These are phyloP conservation scores for Aspergillus bombycis DNA, from an alignment of 2,329 filamentous ascomycete genomes.

Conservation along the genomic window DNA sequence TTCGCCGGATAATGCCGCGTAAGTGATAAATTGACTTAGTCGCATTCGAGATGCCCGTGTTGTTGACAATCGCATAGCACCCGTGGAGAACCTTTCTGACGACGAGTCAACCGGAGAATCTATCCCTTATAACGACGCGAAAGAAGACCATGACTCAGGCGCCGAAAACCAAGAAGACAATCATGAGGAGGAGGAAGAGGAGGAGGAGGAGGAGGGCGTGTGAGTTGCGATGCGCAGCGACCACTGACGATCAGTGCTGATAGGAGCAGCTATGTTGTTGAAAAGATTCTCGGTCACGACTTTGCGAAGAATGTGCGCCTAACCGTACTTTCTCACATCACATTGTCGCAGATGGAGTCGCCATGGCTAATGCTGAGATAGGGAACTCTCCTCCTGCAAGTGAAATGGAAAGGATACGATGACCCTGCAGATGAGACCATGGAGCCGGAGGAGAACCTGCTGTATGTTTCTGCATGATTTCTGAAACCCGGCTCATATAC, in stretches of 20 bases:
- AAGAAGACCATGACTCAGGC: conserved; percentile 16
- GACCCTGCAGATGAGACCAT: conserved; percentile 47
- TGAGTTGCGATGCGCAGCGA: conserved; percentile 27
- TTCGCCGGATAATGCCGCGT: conserved; percentile 43
- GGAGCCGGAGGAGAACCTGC: conserved; percentile 50
- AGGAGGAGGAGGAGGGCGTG: conserved; percentile 40
- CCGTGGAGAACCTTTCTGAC: conserved; percentile 38
- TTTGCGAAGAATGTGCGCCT: conserved; percentile 41
- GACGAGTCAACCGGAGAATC: conserved; percentile 41
- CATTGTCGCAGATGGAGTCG: neutral
- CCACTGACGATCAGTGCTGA: conserved; percentile 19
- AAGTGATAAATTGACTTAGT: conserved; percentile 29
- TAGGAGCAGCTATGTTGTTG: conserved; percentile 43
- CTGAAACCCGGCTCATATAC: conserved; percentile 4
- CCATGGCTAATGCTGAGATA: conserved; percentile 28
- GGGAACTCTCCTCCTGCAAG: conserved; percentile 43
- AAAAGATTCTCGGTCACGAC: conserved; percentile 42
- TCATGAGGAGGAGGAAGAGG: conserved; percentile 29
- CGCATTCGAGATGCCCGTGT: conserved; percentile 10
- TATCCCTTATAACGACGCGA: conserved; percentile 40
- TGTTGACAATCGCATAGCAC: conserved; percentile 29
- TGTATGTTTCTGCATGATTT: conserved; percentile 32
- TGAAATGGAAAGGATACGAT: conserved; percentile 54
- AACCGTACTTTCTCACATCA: neutral
- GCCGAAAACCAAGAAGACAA: conserved; percentile 25